A percentile compares a stretch with the other conserved stretches of the same genome.
phyloP scores from a whole-genome alignment of 192 early-diverging fungal species.

The Umbelopsis vinacea region DNA sequence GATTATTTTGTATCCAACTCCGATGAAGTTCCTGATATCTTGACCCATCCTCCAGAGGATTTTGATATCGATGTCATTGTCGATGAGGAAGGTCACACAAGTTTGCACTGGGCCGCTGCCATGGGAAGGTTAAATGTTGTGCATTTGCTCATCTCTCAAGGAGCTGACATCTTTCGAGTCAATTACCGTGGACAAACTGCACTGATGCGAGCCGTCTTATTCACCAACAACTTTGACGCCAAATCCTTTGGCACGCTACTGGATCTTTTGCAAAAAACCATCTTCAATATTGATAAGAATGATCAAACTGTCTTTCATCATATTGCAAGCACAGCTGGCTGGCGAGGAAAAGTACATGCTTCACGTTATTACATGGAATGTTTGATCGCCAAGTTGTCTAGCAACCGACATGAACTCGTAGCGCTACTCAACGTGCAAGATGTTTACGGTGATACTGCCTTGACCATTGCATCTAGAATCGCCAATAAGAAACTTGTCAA shows the following conservation, averaged over 20 bases:
- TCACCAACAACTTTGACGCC: constrained; percentile 86
- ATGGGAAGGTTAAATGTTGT: constrained; percentile 81
- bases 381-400: constrained; percentile 68
- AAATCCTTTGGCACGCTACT: constrained; percentile 78
- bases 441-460: constrained; percentile 77
- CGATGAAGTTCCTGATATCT: constrained; percentile 21
- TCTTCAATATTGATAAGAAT: constrained; percentile 76
- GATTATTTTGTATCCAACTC: constrained; percentile 35
- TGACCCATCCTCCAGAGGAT: constrained; percentile 53
- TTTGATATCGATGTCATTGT: constrained; percentile 85
- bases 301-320: constrained; percentile 93
- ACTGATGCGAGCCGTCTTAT: constrained; percentile 88
- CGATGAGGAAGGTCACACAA: constrained; percentile 95
- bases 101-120: constrained; percentile 95
- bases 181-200: constrained; percentile 91
- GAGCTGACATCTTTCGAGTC: constrained; percentile 69
- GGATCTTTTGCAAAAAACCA: constrained; percentile 73
- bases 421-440: constrained; percentile 83
- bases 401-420: constrained; percentile 76
- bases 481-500: constrained; percentile 64
- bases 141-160: constrained; percentile 72
- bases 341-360: constrained; percentile 71
- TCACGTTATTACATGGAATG: constrained; percentile 91
- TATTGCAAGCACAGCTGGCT: constrained; percentile 72
- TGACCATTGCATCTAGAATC: constrained; percentile 67